Evolutionary conservation across 805 yeast genomes (phyloP), one percentile per base, ranked within the genome.

Genomic region (Kodamaea neixiangensis): DNA sequence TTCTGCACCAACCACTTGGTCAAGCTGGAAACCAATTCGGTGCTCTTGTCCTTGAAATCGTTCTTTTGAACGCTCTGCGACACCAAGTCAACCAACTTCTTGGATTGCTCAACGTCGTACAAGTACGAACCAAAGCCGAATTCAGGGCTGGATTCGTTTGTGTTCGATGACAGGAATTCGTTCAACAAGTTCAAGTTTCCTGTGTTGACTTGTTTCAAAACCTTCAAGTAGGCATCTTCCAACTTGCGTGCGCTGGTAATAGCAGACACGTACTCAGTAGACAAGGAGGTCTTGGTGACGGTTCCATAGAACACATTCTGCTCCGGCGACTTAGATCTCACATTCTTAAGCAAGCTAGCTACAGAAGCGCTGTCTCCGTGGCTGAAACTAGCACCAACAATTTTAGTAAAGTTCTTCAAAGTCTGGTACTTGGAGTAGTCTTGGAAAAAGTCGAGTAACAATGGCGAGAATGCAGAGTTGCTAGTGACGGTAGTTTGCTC

Each of bases 51-150:
- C 46, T 75, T 71, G 65, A 72, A 80, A 40, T 69, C 65, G 52
- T 72, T 77, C 5, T 73, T 67, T 60, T 76, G 75, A 13, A 82
- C 69, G 4, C 84, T 72, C 18, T 67, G 61, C 54, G 75, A 72
- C 7, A 83, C 81, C 46, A 75, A 62, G 7, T 67, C 61, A 13
- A 79, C 58, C 55, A 86, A 73, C 21, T 70, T 67, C 21, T 66
- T 61, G 49, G 80, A 78, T 54, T 79, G 76, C 57, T 82, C 82
- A 58, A 81, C 79, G 35, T 71, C 71, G 47, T 78, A 80, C 58
- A 91, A 68, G 64, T 77, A 90, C 21, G 81, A 71, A 67, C 98
- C 98, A 58, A 80, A 89, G 7, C 97, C 97, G 63, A 74, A 92
- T 69, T 91, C 97, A 19, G 97, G 98, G 47, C 83, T 80, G 15